These are phyloP conservation scores for Lotus japonicus DNA, from an alignment of 306 rosid genomes.

Conservation along the genomic window DNA sequence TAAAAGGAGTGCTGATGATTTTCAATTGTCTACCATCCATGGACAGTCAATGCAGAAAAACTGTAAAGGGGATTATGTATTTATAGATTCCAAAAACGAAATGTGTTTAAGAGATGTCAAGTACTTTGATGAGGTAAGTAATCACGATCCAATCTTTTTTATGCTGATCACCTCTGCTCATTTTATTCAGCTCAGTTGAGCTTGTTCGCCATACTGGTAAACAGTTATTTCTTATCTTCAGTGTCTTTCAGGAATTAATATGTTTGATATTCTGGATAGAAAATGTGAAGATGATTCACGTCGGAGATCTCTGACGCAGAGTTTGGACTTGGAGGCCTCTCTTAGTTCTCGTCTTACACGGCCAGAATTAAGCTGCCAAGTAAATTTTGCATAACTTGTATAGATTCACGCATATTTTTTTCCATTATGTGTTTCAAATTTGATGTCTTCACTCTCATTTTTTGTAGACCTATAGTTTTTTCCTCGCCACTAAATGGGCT, in stretches of 20 bases:
- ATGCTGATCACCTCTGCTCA: neutral
- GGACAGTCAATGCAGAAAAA: slow-evolving; percentile 41
- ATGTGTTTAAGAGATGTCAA: slow-evolving; percentile 29
- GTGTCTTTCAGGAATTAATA: slow-evolving; percentile 34
- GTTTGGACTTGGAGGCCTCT: neutral
- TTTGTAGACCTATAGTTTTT: slow-evolving; percentile 17
- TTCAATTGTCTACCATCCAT: neutral
- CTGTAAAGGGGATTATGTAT: slow-evolving; percentile 37
- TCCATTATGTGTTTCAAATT: neutral
- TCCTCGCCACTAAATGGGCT: slow-evolving; percentile 17
- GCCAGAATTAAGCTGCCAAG: slow-evolving; percentile 34
- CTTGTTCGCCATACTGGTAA: neutral
- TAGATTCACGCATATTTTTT: neutral
- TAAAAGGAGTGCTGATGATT: neutral
- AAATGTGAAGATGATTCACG: slow-evolving; percentile 13
- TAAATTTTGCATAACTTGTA: neutral
- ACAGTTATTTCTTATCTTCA: slow-evolving; percentile 9
- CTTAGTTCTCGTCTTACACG: neutral
- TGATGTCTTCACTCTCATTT: neutral
- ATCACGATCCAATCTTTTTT: neutral
- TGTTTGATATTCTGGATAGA: slow-evolving; percentile 22
- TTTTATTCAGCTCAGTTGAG: neutral
- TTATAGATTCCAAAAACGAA: slow-evolving; percentile 24
- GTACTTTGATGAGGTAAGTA: slow-evolving; percentile 22
- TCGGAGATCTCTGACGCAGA: slow-evolving; percentile 29